Conservation (phyloP, 192 early-diverging fungal genomes). For the Phycomyces blakesleeanus region DNA sequence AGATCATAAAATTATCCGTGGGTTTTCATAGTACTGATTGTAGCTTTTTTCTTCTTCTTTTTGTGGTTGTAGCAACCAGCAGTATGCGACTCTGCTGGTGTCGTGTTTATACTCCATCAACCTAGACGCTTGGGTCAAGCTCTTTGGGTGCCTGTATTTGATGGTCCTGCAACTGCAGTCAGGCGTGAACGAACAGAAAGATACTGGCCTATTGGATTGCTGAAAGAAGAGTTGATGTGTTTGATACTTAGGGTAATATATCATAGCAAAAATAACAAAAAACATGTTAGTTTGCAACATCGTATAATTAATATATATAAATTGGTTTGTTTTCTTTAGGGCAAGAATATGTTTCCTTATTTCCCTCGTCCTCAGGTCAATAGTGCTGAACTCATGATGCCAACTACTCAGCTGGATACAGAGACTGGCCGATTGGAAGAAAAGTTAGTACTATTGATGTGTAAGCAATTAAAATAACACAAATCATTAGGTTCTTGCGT, state of each 20-base stretch:
- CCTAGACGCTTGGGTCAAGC: constrained; percentile 62
- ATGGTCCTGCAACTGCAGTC: constrained; percentile 44
- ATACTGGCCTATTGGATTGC: constrained; percentile 87
- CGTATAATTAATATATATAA: no score
- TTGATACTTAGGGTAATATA: constrained; percentile 61
- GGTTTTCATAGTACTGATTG: constrained; percentile 3
- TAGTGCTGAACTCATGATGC: constrained; percentile 64
- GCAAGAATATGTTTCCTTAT: constrained; percentile 51
- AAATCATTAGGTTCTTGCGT: constrained; percentile 40
- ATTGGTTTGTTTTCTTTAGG: constrained; percentile 27
- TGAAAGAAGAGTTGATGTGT: constrained; percentile 66
- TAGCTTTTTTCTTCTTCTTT: no score
- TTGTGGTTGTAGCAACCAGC: constrained; percentile 55
- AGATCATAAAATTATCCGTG: constrained; percentile 17
- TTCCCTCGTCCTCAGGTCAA: constrained; percentile 69
- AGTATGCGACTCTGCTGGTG: constrained; percentile 76
- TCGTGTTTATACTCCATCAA: constrained; percentile 66
- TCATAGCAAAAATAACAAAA: background rate
- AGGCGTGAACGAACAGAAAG: constrained; percentile 43
- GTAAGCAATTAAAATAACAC: constrained; percentile 9
- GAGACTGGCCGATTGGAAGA: constrained; percentile 36
- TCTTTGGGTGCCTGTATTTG: constrained; percentile 83
- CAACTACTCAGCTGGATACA: constrained; percentile 55
- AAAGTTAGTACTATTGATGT: constrained; percentile 24
- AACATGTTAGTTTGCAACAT: no score